Evolutionary conservation across 2,329 filamentous ascomycete species (phyloP).

Genomic region (Penicillium freii): DNA sequence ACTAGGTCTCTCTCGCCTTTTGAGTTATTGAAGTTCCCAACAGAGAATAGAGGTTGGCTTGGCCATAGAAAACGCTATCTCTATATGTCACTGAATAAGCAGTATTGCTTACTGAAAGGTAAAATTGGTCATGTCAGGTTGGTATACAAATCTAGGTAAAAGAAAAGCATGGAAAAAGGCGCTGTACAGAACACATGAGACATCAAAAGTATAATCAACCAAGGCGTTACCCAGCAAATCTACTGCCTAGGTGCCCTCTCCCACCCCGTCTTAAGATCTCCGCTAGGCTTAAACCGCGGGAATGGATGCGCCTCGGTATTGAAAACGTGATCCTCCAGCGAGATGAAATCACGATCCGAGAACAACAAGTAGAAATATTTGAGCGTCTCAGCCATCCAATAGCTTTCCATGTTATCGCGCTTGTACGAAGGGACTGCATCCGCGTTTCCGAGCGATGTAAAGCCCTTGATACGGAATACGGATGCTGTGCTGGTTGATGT

Average conservation of each 20-base stretch:
- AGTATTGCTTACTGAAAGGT: neutral
- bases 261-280: conserved; percentile 44
- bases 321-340: conserved; percentile 82
- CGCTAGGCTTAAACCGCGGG: conserved; percentile 75
- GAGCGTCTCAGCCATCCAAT: conserved; percentile 96
- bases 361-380: conserved; percentile 98
- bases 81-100: neutral
- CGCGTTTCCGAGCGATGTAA: conserved; percentile 76
- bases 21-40: neutral
- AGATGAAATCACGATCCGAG: conserved; percentile 75
- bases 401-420: conserved; percentile 96
- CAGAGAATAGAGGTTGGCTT: neutral
- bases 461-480: conserved; percentile 54
- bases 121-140: neutral
- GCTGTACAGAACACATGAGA: neutral
- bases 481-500: conserved; percentile 5
- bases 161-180: neutral
- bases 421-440: conserved; percentile 65
- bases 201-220: neutral
- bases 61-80: neutral
- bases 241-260: conserved; percentile 28
- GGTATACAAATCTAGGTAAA: conserved; percentile 1
- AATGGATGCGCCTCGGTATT: conserved; percentile 95
- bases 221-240: neutral
- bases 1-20: neutral